phyloP scores from a whole-genome alignment of 2,329 filamentous ascomycete species.

The Hypomyces rosellus region DNA sequence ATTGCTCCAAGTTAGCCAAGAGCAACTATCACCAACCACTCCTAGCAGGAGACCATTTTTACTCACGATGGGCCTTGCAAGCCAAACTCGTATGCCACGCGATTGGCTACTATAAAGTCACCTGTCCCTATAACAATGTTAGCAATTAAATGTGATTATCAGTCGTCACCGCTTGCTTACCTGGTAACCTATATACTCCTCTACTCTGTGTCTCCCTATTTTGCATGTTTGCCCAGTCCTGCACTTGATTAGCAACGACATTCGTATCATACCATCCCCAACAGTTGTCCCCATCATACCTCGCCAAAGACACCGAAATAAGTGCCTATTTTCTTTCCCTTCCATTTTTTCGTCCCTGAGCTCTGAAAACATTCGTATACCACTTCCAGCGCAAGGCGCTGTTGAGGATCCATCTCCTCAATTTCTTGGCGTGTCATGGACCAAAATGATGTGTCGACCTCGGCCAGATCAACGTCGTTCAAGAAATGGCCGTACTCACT shows the following conservation, averaged over 20 bases:
- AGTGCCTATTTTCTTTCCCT: constrained; percentile 25
- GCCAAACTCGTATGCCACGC: constrained; percentile 31
- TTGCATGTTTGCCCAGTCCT: constrained; percentile 25
- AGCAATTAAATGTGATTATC: neutral
- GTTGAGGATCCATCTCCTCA: constrained; percentile 30
- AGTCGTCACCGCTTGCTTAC: too few relatives aligned
- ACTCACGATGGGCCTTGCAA: constrained; percentile 41
- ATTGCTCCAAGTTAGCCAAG: constrained; percentile 8
- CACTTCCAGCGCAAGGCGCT: constrained; percentile 30
- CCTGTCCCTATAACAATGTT: constrained; percentile 14
- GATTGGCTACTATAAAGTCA: constrained; percentile 24
- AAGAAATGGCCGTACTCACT: constrained; percentile 23
- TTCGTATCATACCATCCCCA: neutral
- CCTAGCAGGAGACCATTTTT: neutral
- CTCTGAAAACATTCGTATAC: constrained; percentile 29
- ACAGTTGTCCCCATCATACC: neutral
- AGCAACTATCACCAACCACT: neutral
- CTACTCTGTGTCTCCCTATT: constrained; percentile 17
- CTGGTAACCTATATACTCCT: constrained; percentile 13
- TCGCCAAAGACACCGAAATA: constrained; percentile 27
- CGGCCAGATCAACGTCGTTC: constrained; percentile 10
- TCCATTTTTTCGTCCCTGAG: constrained; percentile 24
- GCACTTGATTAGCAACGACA: constrained; percentile 10
- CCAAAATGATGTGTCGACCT: constrained; percentile 24
- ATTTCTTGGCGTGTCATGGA: constrained; percentile 21